A percentile compares a stretch with the other conserved stretches of the same genome.
phyloP scores from a whole-genome alignment of 2,329 filamentous ascomycete genomes.

The Waltergamsia citrina region DNA sequence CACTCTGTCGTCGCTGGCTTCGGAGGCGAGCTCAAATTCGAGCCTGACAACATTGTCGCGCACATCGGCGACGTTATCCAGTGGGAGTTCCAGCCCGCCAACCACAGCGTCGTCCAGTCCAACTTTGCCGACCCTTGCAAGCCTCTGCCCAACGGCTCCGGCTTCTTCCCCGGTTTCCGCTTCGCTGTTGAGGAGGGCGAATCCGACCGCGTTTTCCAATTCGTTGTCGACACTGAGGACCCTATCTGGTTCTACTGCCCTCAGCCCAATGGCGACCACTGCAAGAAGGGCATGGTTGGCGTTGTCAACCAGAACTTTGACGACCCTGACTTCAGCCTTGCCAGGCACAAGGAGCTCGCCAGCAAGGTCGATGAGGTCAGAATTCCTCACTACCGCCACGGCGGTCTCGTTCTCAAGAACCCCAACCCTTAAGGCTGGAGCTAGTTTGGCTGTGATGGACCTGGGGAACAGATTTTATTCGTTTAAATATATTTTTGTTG shows the following conservation, averaged over 20 bases:
- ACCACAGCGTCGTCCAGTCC: slow-evolving; percentile 38
- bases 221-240: slow-evolving; percentile 27
- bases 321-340: slow-evolving; percentile 18
- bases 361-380: slow-evolving; percentile 15
- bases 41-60: slow-evolving; percentile 39
- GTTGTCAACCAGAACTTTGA: slow-evolving; percentile 33
- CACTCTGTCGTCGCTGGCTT: slow-evolving; percentile 36
- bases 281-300: slow-evolving; percentile 36
- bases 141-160: slow-evolving; percentile 23
- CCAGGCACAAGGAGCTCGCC: slow-evolving; percentile 21
- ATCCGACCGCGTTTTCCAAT: slow-evolving; percentile 31
- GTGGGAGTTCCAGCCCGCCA: slow-evolving; percentile 42
- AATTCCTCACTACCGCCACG: slow-evolving; percentile 16
- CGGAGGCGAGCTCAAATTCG: slow-evolving; percentile 35
- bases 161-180: slow-evolving; percentile 36
- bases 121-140: slow-evolving; percentile 31
- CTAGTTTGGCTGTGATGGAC: too few relatives aligned
- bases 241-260: slow-evolving; percentile 36
- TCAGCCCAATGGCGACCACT: slow-evolving; percentile 31
- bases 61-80: slow-evolving; percentile 39
- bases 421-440: slow-evolving; percentile 21
- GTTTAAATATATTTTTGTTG: too few relatives aligned
- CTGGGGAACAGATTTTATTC: too few relatives aligned
- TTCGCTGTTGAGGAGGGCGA: slow-evolving; percentile 25
- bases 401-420: slow-evolving; percentile 21